Base-by-base conservation (phyloP, 192 early-diverging fungal species). In the Entrophospora sp. region DNA sequence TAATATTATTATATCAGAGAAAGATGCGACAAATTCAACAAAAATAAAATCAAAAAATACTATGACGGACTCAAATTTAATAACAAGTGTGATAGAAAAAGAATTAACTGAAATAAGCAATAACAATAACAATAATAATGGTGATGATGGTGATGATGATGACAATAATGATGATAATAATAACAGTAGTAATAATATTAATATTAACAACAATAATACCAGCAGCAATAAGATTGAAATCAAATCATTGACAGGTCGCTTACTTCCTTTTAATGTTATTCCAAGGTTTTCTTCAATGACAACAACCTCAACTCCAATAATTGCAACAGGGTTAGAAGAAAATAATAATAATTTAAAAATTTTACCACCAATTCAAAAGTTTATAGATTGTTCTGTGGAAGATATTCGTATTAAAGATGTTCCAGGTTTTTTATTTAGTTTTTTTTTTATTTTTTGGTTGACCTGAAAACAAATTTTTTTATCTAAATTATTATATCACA, bases 351-450 rank as follows among this genome's bases (percentile, higher is more conserved):
- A n/a, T n/a, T 25, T 16, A n/a, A 51, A 51, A 22, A 64, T 51
- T 16, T 10, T 46, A 27, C 62, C 62, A 34, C 62, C 62, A 0
- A 48, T 64, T 51, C 10, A 64, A 46, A 25, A 31, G 34, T 64
- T 64, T 34, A 36, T 64, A 9, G 48, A 64, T 40, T 64, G 62
- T 28, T 14, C 62, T 25, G 34, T 31, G 35, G 62, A 64, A 20
- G 62, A 64, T 51, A 51, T 64, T 64, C 44, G 48, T 24, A 46
- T 49, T 31, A 27, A 22, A 4, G 62, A 64, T 64, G 62, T 64
- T 25, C 46, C 45, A 27, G 62, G 62, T 64, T 20, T 25, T 12
- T 38, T 38, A 25, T 14, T 10, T 38, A 24, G 13, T 59, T 36
- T 31, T 16, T 53, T 16, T 52, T 52, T 28, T 52, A 22, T 14